Evolutionary conservation across 495 filamentous ascomycete species (phyloP).

Genomic region (Penicillium lividum): DNA sequence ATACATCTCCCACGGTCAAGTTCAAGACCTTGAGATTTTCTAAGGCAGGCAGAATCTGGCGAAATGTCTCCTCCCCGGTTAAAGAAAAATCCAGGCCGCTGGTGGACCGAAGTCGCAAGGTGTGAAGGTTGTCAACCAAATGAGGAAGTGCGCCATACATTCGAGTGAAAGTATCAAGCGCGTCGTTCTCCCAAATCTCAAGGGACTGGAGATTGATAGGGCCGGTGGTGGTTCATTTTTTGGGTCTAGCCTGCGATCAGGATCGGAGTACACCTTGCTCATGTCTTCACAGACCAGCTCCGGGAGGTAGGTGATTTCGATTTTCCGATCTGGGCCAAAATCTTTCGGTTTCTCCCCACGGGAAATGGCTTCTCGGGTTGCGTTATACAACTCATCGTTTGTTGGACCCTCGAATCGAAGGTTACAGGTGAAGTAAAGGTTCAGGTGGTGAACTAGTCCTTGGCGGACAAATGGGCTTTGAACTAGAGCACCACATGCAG

Average conservation of each 20-base stretch:
- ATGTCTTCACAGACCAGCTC: conserved; percentile 15
- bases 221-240: conserved; percentile 13
- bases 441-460: conserved; percentile 25
- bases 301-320: conserved; percentile 17
- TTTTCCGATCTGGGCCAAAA: conserved; percentile 9
- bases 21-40: conserved; percentile 19
- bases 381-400: conserved; percentile 6
- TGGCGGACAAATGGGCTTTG: conserved; percentile 23
- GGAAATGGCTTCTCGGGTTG: conserved; percentile 13
- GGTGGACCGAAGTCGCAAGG: conserved; percentile 25
- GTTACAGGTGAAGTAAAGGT: conserved; percentile 19
- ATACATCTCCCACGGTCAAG: conserved; percentile 28
- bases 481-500: conserved; percentile 17
- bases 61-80: conserved; percentile 10
- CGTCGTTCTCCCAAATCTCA: conserved; percentile 31
- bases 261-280: conserved; percentile 9
- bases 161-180: conserved; percentile 23
- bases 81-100: conserved; percentile 19
- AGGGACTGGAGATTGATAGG: conserved; percentile 17
- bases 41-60: conserved; percentile 15
- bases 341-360: conserved; percentile 21
- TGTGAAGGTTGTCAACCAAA: conserved; percentile 19
- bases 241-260: conserved; percentile 6
- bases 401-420: conserved; percentile 30
- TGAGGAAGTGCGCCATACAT: conserved; percentile 27